Base-by-base conservation (phyloP, 306 rosid species). In the Potentilla sterilis region DNA sequence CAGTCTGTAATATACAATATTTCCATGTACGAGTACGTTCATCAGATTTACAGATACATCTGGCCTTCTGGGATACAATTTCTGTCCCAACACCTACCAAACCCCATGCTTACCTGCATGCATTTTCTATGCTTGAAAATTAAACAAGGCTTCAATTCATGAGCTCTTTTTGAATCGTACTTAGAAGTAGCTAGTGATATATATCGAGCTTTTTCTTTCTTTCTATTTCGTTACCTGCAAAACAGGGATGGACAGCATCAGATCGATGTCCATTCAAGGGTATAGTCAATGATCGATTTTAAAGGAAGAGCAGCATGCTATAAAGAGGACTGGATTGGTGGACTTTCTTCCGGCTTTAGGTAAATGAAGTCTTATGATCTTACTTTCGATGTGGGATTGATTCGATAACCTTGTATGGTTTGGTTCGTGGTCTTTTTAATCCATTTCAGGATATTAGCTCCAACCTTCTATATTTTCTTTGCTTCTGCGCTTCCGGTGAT, bases 401-500 rank as follows among this genome's bases (percentile, higher is more conserved):
- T 54, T 49, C 68, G 10, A 12, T 64, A 64, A 38, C 71, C 3
- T 1, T 13, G 9, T 4, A 38, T 7, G 19, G 14, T 72, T 43
- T 69, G 55, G 74, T 78, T 65, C 49, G 41, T 71, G 58, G 32
- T 52, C 64, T 12, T 73, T 19, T 71, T 32, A 68, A 44, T 28
- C 16, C 18, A 59, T 84, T 43, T 63, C 85, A 90, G 96, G 79
- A 85, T 89, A 68, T 85, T 91, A 81, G 98, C 97, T 80, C 98
- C 98, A 22, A 89, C 97, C 34, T 86, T 89, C 79, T 94, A 94
- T 81, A 90, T 92, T 61, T 94, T 91, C 86, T 87, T 89, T 77
- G 98, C 96, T 69, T 94, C 97, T 72, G 97, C 96, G 43, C 94
- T 91, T 34, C 96, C 97, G 18, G 97, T 94, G 51, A 94, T 89